A percentile compares a stretch with the other conserved stretches of the same genome.
phyloP scores from a whole-genome alignment of 2,329 filamentous ascomycete genomes.

The Fusarium sublunatum region DNA sequence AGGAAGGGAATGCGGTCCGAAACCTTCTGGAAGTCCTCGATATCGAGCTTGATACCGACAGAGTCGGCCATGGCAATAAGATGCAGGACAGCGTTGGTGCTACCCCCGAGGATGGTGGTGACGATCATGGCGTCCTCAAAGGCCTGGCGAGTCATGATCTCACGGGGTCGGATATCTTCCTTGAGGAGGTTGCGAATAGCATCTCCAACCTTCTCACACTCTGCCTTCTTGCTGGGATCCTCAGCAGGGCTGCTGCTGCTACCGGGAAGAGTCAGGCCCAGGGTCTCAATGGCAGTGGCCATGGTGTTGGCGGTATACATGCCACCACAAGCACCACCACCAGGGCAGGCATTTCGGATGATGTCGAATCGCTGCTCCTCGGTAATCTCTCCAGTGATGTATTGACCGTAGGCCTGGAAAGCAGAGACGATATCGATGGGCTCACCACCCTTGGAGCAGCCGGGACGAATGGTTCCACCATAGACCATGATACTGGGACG shows the following conservation, averaged over 20 bases:
- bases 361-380: constrained; percentile 95
- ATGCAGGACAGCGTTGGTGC: constrained; percentile 87
- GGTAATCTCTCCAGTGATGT: constrained; percentile 88
- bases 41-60: constrained; percentile 82
- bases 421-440: constrained; percentile 95
- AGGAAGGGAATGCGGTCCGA: constrained; percentile 83
- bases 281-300: constrained; percentile 89
- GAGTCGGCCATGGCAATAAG: constrained; percentile 85
- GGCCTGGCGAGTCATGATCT: constrained; percentile 82
- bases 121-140: constrained; percentile 89
- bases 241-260: constrained; percentile 84
- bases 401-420: constrained; percentile 98
- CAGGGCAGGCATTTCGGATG: constrained; percentile 84
- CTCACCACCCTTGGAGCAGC: constrained; percentile 80
- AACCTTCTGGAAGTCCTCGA: constrained; percentile 87
- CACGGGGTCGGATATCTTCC: constrained; percentile 80
- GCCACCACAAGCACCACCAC: constrained; percentile 77
- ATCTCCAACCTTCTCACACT: constrained; percentile 77
- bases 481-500: constrained; percentile 97
- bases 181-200: constrained; percentile 80
- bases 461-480: constrained; percentile 91
- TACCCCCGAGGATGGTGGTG: constrained; percentile 84
- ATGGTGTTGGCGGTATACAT: constrained; percentile 98
- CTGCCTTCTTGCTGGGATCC: constrained; percentile 74
- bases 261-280: constrained; percentile 87